These are phyloP conservation scores for Boehmeria nivea DNA, from an alignment of 306 rosid species.

Conservation along the genomic window DNA sequence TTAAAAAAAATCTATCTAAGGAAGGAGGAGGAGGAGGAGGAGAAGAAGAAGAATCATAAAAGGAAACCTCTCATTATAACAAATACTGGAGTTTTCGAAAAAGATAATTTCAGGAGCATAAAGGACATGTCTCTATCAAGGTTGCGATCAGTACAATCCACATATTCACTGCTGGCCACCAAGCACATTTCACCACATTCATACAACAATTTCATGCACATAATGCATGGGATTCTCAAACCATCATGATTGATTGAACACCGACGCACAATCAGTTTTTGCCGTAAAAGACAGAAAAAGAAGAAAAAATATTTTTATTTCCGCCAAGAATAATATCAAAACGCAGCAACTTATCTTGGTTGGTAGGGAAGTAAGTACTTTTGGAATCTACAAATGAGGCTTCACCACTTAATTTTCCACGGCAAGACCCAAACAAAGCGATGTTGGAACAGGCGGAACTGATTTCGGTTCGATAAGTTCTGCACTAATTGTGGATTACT, in stretches of 20 bases:
- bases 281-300: constrained; percentile 40
- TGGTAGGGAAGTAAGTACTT: constrained; percentile 53
- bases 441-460: constrained; percentile 39
- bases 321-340: constrained; percentile 66
- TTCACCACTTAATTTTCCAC: constrained; percentile 43
- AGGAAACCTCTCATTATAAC: constrained; percentile 21
- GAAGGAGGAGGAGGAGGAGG: too few relatives aligned
- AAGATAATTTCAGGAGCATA: constrained; percentile 32
- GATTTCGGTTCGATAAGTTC: constrained; percentile 59
- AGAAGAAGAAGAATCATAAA: constrained; percentile 22
- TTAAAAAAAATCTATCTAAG: constrained; percentile 14
- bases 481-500: constrained; percentile 53
- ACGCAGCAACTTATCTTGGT: constrained; percentile 63
- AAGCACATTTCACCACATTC: constrained; percentile 46
- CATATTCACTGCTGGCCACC: constrained; percentile 71
- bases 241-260: constrained; percentile 40
- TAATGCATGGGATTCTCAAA: constrained; percentile 45
- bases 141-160: constrained; percentile 56
- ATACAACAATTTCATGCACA: constrained; percentile 41
- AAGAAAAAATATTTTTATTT: constrained; percentile 19
- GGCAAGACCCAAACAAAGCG: constrained; percentile 49
- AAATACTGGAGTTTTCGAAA: constrained; percentile 17
- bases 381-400: constrained; percentile 58
- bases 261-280: constrained; percentile 46
- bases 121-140: constrained; percentile 55